A percentile compares a stretch with the other conserved stretches of the same genome.
Conservation (phyloP, 78 protist species). For the Polysphondylium violaceum region DNA sequence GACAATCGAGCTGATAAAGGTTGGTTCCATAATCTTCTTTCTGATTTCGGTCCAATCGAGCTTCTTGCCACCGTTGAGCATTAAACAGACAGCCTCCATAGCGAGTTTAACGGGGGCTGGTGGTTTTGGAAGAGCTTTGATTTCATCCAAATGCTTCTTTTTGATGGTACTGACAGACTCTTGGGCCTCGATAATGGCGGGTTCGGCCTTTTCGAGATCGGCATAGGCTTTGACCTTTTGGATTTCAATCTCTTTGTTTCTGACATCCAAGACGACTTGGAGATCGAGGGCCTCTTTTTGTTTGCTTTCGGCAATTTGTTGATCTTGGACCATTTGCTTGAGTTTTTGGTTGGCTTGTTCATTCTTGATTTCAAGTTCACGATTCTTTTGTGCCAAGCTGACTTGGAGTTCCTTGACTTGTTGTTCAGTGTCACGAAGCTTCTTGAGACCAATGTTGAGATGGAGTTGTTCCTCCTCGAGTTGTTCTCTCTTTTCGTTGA, state of each 20-base stretch:
- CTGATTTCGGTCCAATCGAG: slow-evolving; percentile 92
- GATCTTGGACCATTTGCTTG: slow-evolving; percentile 89
- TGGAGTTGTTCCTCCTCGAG: slow-evolving; percentile 96
- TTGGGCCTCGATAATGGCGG: slow-evolving; percentile 90
- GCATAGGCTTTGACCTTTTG: slow-evolving; percentile 77
- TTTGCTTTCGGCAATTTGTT: slow-evolving; percentile 85
- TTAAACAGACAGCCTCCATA: slow-evolving; percentile 87
- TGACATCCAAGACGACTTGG: slow-evolving; percentile 67
- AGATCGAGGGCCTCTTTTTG: slow-evolving; percentile 76
- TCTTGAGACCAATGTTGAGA: slow-evolving; percentile 93
- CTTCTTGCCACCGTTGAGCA: slow-evolving; percentile 86
- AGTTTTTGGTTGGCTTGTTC: slow-evolving; percentile 90
- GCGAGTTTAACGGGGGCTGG: slow-evolving; percentile 89
- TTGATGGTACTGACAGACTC: slow-evolving; percentile 88
- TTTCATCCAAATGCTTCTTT: slow-evolving; percentile 89
- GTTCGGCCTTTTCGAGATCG: slow-evolving; percentile 91
- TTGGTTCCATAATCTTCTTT: slow-evolving; percentile 74
- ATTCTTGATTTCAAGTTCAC: slow-evolving; percentile 86
- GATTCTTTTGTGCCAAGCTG: slow-evolving; percentile 65
- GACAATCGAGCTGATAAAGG: slow-evolving; percentile 89
- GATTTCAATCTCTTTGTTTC: slow-evolving; percentile 58
- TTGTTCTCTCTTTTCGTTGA: slow-evolving; percentile 90
- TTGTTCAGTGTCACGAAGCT: slow-evolving; percentile 89
- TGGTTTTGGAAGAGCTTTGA: slow-evolving; percentile 90
- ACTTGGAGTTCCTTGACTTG: slow-evolving; percentile 88